A percentile compares a stretch with the other conserved stretches of the same genome.
Evolutionary conservation across 768 basidiomycete genomes (phyloP).

Genomic region (Xerocomus brunneocitrinus): DNA sequence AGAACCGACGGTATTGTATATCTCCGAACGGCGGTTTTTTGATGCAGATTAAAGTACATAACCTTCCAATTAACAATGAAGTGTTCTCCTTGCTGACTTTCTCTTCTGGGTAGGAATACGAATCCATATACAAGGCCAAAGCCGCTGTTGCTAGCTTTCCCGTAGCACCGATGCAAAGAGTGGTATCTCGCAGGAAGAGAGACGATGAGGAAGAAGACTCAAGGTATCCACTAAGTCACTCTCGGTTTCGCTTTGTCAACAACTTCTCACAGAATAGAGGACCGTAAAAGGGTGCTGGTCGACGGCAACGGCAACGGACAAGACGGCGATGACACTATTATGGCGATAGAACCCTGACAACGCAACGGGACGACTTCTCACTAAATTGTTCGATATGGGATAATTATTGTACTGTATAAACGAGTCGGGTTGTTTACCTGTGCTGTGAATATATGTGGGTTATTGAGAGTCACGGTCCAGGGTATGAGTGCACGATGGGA

Average conservation of each 20-base stretch:
- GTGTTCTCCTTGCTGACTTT: background rate
- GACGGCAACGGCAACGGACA: slow-evolving; percentile 24
- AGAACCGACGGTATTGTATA: slow-evolving; percentile 90
- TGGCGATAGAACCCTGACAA: slow-evolving; percentile 29
- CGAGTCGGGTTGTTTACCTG: slow-evolving; percentile 12
- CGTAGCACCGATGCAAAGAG: slow-evolving; percentile 34
- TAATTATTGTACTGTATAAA: slow-evolving; percentile 27
- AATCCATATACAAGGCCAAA: slow-evolving; percentile 83
- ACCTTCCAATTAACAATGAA: background rate
- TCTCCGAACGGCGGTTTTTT: slow-evolving; percentile 90
- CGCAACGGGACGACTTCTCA: background rate
- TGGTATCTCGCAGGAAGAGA: slow-evolving; percentile 59
- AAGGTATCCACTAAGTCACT: slow-evolving; percentile 24
- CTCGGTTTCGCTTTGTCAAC: background rate
- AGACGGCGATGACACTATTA: slow-evolving; percentile 33
- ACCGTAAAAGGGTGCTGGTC: slow-evolving; percentile 41
- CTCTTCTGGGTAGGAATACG: slow-evolving; percentile 64
- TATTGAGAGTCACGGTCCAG: background rate
- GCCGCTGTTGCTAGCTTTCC: slow-evolving; percentile 63
- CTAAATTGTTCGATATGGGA: slow-evolving; percentile 1
- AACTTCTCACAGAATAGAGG: slow-evolving; percentile 32
- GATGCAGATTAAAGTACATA: slow-evolving; percentile 80
- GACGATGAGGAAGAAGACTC: slow-evolving; percentile 68
- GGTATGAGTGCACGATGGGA: slow-evolving; percentile 11
- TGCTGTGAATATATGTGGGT: slow-evolving; percentile 13